Evolutionary conservation across 352 stramenopile species (phyloP), one percentile per base, ranked within the genome.

Genomic region (Phytopythium kandeliae): DNA sequence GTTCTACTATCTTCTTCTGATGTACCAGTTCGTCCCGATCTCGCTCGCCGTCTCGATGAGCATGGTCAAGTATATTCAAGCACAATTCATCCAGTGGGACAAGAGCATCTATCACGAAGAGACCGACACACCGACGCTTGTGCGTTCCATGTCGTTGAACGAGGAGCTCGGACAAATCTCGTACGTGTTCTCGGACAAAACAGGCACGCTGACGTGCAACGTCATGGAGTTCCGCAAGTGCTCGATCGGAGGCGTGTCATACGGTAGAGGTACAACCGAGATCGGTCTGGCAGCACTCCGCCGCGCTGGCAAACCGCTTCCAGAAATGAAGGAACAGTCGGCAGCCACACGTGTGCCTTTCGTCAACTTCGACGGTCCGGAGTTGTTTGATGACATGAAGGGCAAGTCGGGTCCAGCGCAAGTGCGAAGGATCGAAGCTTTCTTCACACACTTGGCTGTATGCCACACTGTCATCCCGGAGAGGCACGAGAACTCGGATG

Each of bases 171-270:
- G 96, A 3, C 90, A 98, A 76, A 96, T 99, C 43, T 88, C 96
- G 26, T 98, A 99, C 58, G 92, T 99, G 7, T 99, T 99, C 66
- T 98, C 86, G 2, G 97, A 99, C 71, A 99, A 99, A 61, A 99
- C 97, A 2, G 97, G 97, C n/a, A 99, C 97, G n/a, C 72, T 99
- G 5, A 99, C 97, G 2, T 97, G 95, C 64, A 99, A 99, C 69
- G 78, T 99, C 7, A 99, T 99, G 97, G 85, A 98, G 62, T 98
- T 98, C 45, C 73, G 92, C 26, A 96, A 96, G 52, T 97, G 92
- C 54, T 93, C 86, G 2, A 92, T 98, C 45, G 87, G 78, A 11
- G 93, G 93, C 0, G 52, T 87, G 12, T 88, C 86, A 2, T 98
- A 97, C 51, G 90, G 90, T 33, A 71, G 77, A 19, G 86, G 86